Evolutionary conservation across 1,139 yeast genomes (phyloP), one percentile per base, ranked within the genome.

Genomic region (Saccharomycopsis hybrid): DNA sequence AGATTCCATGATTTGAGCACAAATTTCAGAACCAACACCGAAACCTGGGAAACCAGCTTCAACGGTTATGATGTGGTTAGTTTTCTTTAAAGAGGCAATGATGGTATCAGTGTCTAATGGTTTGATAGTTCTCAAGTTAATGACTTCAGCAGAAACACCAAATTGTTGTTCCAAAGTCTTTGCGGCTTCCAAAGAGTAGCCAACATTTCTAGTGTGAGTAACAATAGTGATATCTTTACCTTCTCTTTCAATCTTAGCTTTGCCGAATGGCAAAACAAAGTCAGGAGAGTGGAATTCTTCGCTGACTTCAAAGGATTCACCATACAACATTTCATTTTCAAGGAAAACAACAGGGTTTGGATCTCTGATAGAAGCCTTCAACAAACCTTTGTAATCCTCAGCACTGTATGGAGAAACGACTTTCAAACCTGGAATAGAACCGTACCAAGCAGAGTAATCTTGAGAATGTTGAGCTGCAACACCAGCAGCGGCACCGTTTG

Each of bases 401-500:
- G 97, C 87, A 52, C 95, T 82, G 74, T 83, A 92, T 51, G 98
- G 99, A 50, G 96, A 87, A 48, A 92, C 72, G 46, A 92, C 99
- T 77, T 94, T 92, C 67, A 92, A 78, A 68, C 98, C 99, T 54
- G 99, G 99, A 61, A 94, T 89, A 51, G 95, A 76, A 59, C 97
- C 97, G 73, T 94, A 92, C 98, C 98, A 92, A 50, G 96, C 89
- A 53, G 96, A 79, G 70, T 82, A 92, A 72, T 89, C 95, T 74
- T 92, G 99, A 41, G 98, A 92, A 74, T 92, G 99, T 72, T 92
- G 99, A 54, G 99, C 99, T 62, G 81, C 99, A 61, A 92, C 98
- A 78, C 98, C 97, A 46, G 97, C 97, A 61, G 98, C 97, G 48
- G 98, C 96, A 71, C 98, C 99, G 70, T 94, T 94, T 57, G 98